phyloP scores from a whole-genome alignment of 2,329 filamentous ascomycete genomes.

The Neospermospora avenae region DNA sequence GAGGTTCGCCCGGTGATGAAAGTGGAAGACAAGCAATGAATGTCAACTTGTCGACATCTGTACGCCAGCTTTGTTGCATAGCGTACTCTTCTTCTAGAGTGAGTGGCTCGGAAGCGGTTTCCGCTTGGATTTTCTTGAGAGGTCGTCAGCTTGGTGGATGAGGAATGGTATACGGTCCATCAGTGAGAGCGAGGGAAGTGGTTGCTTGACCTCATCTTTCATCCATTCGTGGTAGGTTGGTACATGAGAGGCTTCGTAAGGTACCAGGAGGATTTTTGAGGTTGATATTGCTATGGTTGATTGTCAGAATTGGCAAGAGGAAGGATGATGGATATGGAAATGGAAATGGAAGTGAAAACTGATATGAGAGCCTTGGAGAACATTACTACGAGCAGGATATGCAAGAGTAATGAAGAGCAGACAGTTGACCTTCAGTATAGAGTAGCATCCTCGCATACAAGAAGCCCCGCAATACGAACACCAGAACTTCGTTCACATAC shows the following conservation, averaged over 20 bases:
- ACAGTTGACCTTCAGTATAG: no score
- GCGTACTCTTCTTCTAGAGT: constrained; percentile 78
- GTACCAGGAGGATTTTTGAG: constrained; percentile 68
- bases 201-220: constrained; percentile 47
- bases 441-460: no score
- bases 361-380: background rate
- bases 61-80: constrained; percentile 87
- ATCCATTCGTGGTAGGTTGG: constrained; percentile 86
- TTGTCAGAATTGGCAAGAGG: background rate
- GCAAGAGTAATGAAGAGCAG: no score
- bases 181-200: background rate
- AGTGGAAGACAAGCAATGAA: constrained; percentile 69
- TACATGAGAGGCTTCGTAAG: constrained; percentile 81
- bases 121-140: constrained; percentile 67
- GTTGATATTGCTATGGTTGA: constrained; percentile 60
- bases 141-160: background rate
- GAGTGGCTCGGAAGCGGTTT: constrained; percentile 84
- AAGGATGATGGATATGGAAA: background rate
- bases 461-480: no score
- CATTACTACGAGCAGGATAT: background rate
- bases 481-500: no score
- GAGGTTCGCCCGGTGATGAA: background rate
- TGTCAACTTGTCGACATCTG: constrained; percentile 80
- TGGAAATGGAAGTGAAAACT: background rate
- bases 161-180: no score